phyloP scores from a whole-genome alignment of 306 rosid genomes.

The Vigna angularis region DNA sequence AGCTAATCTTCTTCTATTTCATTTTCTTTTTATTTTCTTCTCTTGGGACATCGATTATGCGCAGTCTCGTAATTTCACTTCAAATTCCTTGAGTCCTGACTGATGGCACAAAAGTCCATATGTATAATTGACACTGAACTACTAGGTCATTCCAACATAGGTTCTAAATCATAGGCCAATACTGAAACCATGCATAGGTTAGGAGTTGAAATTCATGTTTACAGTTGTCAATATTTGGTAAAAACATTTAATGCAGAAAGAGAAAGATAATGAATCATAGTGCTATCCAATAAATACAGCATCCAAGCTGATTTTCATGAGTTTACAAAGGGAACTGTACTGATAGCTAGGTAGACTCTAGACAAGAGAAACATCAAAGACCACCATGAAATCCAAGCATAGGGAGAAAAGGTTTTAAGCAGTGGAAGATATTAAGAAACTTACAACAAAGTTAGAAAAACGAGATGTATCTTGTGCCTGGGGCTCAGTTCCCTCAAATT shows the following conservation, averaged over 20 bases:
- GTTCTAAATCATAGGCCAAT: not conserved
- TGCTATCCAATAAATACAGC: slow-evolving; percentile 22
- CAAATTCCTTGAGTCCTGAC: not conserved
- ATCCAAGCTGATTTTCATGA: not conserved
- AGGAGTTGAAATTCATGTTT: not conserved
- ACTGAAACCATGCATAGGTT: not conserved
- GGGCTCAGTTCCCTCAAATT: slow-evolving; percentile 52
- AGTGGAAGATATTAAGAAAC: slow-evolving; percentile 33
- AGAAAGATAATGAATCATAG: not conserved
- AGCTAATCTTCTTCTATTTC: too few species aligned
- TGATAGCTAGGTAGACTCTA: not conserved
- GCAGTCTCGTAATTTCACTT: not conserved
- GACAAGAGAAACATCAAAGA: not conserved
- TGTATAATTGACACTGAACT: not conserved
- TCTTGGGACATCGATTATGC: not conserved
- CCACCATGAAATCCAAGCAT: not conserved
- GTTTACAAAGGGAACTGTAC: not conserved
- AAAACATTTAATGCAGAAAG: not conserved
- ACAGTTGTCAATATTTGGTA: not conserved
- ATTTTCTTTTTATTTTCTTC: too few species aligned
- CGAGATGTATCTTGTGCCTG: slow-evolving; percentile 50
- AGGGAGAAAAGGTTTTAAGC: not conserved
- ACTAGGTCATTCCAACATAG: not conserved
- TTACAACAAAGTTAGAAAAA: slow-evolving; percentile 49
- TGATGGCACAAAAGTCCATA: too few species aligned